Conservation (phyloP, 2,329 filamentous ascomycete genomes). For the Didymosphaeria variabile region DNA sequence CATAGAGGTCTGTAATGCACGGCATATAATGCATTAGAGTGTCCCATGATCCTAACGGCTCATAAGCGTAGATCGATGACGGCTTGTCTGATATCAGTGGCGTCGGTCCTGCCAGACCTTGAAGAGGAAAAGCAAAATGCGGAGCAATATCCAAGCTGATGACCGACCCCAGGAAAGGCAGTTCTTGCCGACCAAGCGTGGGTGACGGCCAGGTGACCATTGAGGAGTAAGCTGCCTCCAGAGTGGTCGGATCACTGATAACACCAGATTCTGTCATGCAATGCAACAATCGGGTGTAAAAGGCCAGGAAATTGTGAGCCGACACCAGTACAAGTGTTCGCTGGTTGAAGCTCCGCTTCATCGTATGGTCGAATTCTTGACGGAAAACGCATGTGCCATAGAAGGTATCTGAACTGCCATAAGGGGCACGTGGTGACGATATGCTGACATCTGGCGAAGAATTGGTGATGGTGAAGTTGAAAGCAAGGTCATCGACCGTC, state of each 20-base stretch:
- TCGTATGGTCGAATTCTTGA: conserved; percentile 51
- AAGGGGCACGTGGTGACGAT: conserved; percentile 48
- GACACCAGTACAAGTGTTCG: conserved; percentile 52
- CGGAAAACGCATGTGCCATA: conserved; percentile 52
- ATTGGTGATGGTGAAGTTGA: conserved; percentile 53
- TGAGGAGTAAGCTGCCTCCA: conserved; percentile 50
- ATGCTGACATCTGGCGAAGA: conserved; percentile 66
- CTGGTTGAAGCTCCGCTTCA: conserved; percentile 55
- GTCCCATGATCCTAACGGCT: conserved; percentile 52
- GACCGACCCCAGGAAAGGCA: conserved; percentile 51
- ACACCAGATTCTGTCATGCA: conserved; percentile 48
- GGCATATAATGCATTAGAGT: conserved; percentile 51
- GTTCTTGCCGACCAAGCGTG: conserved; percentile 46
- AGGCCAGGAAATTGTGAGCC: conserved; percentile 51
- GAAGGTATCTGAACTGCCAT: conserved; percentile 49
- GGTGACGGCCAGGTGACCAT: conserved; percentile 51
- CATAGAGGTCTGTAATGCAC: conserved; percentile 52
- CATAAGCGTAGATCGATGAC: conserved; percentile 51
- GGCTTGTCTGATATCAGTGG: conserved; percentile 42
- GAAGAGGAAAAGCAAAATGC: conserved; percentile 51
- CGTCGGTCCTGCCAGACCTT: conserved; percentile 45
- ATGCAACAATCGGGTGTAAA: conserved; percentile 47
- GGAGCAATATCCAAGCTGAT: conserved; percentile 52
- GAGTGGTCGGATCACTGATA: conserved; percentile 50
- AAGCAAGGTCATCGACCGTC: conserved; percentile 49